Evolutionary conservation across 1,284 basidiomycete species (phyloP), one percentile per base, ranked within the genome.

Genomic region (Trametes polyzona): DNA sequence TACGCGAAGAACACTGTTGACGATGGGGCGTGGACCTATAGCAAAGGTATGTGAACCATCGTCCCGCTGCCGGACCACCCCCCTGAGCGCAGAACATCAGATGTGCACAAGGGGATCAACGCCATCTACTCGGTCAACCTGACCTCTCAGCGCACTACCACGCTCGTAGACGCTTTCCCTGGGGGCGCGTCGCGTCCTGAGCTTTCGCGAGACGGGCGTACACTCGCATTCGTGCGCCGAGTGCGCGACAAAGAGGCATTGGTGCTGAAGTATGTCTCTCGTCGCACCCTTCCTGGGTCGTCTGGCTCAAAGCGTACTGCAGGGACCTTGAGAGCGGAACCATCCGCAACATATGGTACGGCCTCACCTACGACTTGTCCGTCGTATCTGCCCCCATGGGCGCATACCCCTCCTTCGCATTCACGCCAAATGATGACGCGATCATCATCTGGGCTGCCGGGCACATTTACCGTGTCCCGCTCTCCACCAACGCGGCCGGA

Each of bases 121-220:
- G 77, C 86, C 0, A 87, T 90, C 23, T 87, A 84, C 61, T 73
- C 79, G 14, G 75, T 74, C 29, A 90, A 90, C 64, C 55, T 88
- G 29, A 89, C 86, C 0, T 80, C 80, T 0, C 74, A 78, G 9
- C 64, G 70, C 11, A 83, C 83, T 1, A 75, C 78, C 40, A 77
- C 74, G 1, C 72, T 90, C 2, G 86, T 87, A 0, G 69, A 73
- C 46, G 71, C 80, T 0, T 81, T 69, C 55, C 86, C 88, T 2
- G 88, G 88, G 29, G 87, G 88, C 33, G 88, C 88, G 3, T 86
- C 77, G 62, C 77, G 87, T 49, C 88, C 88, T n/a, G 85, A 87
- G 56, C 73, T 90, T 5, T 90, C 88, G n/a, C 76, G 79, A 39
- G 87, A 90, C 65, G 77, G 82, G 1, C 77, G 81, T 46, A 88